phyloP scores from a whole-genome alignment of 371 early-diverging fungal genomes.

The Apophysomyces sp. region DNA sequence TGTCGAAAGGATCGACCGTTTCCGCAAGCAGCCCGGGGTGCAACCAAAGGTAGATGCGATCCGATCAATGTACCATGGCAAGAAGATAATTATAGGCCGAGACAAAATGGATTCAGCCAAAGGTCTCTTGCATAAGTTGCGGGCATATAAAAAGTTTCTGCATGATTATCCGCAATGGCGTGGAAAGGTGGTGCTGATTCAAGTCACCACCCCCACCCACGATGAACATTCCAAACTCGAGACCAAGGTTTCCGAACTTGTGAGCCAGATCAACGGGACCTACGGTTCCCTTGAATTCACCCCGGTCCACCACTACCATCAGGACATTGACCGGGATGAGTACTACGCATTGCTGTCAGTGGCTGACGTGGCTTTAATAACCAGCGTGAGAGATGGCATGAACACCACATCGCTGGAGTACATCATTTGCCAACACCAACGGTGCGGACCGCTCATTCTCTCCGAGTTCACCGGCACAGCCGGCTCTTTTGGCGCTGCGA shows the following conservation, averaged over 20 bases:
- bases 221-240: constrained; percentile 74
- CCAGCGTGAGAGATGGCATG: constrained; percentile 99
- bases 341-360: constrained; percentile 94
- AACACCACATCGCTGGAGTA: constrained; percentile 99
- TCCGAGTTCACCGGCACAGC: constrained; percentile 98
- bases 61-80: constrained; percentile 85
- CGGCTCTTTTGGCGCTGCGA: constrained; percentile 84
- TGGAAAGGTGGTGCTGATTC: constrained; percentile 88
- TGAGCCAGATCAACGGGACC: constrained; percentile 91
- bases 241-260: constrained; percentile 85
- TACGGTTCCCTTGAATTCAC: constrained; percentile 94
- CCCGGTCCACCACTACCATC: constrained; percentile 96
- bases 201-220: constrained; percentile 63
- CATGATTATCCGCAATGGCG: constrained; percentile 88
- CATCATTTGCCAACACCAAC: constrained; percentile 94
- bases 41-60: constrained; percentile 76
- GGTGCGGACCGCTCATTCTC: constrained; percentile 90
- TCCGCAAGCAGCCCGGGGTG: constrained; percentile 56
- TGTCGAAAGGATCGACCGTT: constrained; percentile 55
- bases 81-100: constrained; percentile 95
- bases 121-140: constrained; percentile 96
- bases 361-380: constrained; percentile 96
- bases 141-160: constrained; percentile 93
- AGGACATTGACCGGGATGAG: constrained; percentile 93
- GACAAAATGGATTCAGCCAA: constrained; percentile 99